Evolutionary conservation across 495 filamentous ascomycete species (phyloP).

Genomic region (Podospora pseudocomata): DNA sequence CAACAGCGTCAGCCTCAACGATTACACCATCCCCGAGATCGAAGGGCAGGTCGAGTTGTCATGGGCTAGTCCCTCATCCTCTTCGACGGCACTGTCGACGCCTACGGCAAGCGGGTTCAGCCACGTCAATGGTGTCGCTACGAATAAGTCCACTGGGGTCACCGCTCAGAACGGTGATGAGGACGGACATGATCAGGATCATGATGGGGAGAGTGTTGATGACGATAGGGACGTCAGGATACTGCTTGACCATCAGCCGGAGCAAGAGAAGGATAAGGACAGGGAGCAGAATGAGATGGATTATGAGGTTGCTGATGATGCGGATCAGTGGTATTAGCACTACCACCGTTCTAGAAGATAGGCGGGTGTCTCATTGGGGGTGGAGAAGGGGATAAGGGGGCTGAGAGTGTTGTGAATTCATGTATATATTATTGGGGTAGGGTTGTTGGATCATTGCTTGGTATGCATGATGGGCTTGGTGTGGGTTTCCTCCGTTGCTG

Average conservation of each 20-base stretch:
- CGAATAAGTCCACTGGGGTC: neutral
- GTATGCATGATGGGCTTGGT: no score
- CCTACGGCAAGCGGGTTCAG: neutral
- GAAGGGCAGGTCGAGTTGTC: constrained; percentile 67
- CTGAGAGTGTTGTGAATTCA: no score
- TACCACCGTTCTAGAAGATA: neutral
- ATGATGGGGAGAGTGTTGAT: constrained; percentile 12
- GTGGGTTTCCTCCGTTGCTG: no score
- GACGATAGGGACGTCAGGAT: constrained; percentile 38
- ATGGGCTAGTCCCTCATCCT: constrained; percentile 56
- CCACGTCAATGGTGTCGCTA: neutral
- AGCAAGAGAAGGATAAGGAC: neutral
- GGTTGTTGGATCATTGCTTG: no score
- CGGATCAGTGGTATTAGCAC: constrained; percentile 37
- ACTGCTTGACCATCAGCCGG: constrained; percentile 22
- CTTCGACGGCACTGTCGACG: neutral
- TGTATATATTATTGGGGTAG: no score
- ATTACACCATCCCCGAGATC: constrained; percentile 63
- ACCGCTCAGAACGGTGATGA: neutral
- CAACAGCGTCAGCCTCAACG: constrained; percentile 53
- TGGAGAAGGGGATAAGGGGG: no score
- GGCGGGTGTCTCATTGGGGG: no score
- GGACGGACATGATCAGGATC: constrained; percentile 7
- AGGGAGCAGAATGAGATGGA: constrained; percentile 36
- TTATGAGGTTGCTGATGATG: constrained; percentile 46